Evolutionary conservation across 1,284 basidiomycete genomes (phyloP), one percentile per base, ranked within the genome.

Genomic region (Melampsora americana): DNA sequence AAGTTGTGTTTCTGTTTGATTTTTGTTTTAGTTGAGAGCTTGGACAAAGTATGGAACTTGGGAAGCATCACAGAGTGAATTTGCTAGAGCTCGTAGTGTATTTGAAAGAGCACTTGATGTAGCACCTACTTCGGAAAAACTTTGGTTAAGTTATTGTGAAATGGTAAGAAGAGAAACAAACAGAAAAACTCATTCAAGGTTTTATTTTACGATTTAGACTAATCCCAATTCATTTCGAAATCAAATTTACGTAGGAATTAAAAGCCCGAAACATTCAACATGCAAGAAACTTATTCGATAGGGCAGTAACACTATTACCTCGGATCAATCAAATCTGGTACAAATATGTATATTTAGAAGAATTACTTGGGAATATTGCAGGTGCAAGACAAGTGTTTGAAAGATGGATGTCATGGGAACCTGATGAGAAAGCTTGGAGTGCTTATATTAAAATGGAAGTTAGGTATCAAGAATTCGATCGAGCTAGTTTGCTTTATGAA

Each of bases 371-470:
- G 81, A 99, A 99, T 82, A 89, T 99, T 48, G 88, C 92, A 0
- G 95, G 95, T 39, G 94, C 95, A 0, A 89, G 95, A 12, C 95
- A 98, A 83, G 92, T 99, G 76, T 99, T 99, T 81, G 96, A 99
- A 84, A 88, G 95, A 65, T 99, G 95, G 95, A 96, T 99, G 93
- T 88, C 91, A 79, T 99, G 96, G 96, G 94, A 99, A 83, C 96
- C 96, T 0, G 93, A 98, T 81, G 96, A 99, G 87, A 98, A 97
- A 85, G 94, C 95, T 6, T 99, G 95, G 96, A 91, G 93, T 82
- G 92, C 93, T 14, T 99, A 96, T 84, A 93, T 99, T 86, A 95
- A 97, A 85, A 86, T 99, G 83, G 96, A 99, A 85, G 89, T 92
- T 81, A 87, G 95, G 65, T 99, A 99, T 83, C 86, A 90, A 79